phyloP scores from a whole-genome alignment of 139 green algal species.

The Spirogloea muscicola region DNA sequence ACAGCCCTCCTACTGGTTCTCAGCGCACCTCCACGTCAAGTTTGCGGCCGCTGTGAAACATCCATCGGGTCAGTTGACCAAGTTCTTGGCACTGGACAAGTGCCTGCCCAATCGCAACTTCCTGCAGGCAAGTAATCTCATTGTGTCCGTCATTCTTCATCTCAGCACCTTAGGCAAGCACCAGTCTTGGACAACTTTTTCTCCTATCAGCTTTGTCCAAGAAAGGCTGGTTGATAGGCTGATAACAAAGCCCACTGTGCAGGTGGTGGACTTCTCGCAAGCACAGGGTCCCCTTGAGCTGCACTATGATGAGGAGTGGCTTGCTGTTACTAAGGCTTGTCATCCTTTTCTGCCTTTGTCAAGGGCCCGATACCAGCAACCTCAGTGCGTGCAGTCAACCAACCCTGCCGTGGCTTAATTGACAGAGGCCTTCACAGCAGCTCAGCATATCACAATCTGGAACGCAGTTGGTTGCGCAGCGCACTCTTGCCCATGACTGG shows the following conservation, averaged over 20 bases:
- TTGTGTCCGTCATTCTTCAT: too few relatives aligned
- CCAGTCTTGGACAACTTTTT: too few relatives aligned
- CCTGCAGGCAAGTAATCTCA: slow-evolving; percentile 91
- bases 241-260: too few relatives aligned
- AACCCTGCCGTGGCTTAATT: too few relatives aligned
- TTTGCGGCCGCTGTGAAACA: slow-evolving; percentile 84
- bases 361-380: background rate
- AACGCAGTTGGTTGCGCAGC: too few relatives aligned
- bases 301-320: slow-evolving; percentile 91
- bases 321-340: slow-evolving; percentile 71
- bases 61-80: slow-evolving; percentile 48
- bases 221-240: too few relatives aligned
- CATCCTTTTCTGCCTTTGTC: slow-evolving; percentile 38
- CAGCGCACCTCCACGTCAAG: slow-evolving; percentile 93
- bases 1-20: slow-evolving; percentile 88
- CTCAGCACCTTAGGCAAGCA: too few relatives aligned
- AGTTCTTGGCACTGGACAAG: slow-evolving; percentile 96
- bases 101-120: slow-evolving; percentile 88
- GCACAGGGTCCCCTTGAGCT: slow-evolving; percentile 61
- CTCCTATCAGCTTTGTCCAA: too few relatives aligned
- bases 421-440: too few relatives aligned
- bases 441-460: too few relatives aligned
- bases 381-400: too few relatives aligned
- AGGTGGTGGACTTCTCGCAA: slow-evolving; percentile 71
- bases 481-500: too few relatives aligned